phyloP scores from a whole-genome alignment of 2,329 filamentous ascomycete genomes.

The Mycogone perniciosa region DNA sequence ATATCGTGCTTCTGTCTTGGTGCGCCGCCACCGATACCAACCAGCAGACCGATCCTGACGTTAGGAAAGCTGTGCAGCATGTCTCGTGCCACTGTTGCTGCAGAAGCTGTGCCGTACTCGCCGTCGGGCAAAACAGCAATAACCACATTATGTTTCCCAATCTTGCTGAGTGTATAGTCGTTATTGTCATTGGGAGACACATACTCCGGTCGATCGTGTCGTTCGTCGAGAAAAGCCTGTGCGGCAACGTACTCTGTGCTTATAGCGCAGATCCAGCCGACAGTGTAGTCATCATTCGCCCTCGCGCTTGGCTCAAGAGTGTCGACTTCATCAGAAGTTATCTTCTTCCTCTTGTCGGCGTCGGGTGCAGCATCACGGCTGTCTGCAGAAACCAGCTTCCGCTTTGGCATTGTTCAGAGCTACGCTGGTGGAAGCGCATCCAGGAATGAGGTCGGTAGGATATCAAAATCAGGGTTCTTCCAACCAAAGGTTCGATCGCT shows the following conservation, averaged over 20 bases:
- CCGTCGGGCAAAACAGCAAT: conserved; percentile 13
- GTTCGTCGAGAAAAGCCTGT: conserved; percentile 32
- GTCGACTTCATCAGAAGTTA: too few species aligned
- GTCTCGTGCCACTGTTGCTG: conserved; percentile 19
- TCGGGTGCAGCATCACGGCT: too few species aligned
- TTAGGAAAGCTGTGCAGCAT: conserved; percentile 26
- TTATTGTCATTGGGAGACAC: conserved; percentile 13
- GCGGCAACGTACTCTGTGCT: conserved; percentile 32
- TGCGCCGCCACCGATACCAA: conserved; percentile 22
- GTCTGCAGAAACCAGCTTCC: too few species aligned
- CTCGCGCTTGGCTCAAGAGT: too few species aligned
- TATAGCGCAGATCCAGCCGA: conserved; percentile 41
- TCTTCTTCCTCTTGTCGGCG: too few species aligned
- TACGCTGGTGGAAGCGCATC: too few species aligned
- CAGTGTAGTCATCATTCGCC: conserved; percentile 23
- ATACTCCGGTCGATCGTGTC: conserved; percentile 18
- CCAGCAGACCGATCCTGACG: conserved; percentile 19
- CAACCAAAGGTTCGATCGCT: too few species aligned
- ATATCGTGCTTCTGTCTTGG: conserved; percentile 29
- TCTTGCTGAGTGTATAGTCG: conserved; percentile 12
- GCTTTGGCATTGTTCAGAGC: too few species aligned
- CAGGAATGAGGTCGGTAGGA: too few species aligned
- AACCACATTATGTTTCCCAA: conserved; percentile 16
- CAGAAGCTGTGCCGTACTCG: conserved; percentile 12
- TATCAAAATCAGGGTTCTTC: too few species aligned